Conservation (phyloP, 176 grass and related monocot species). For the Oryza australiensis region DNA sequence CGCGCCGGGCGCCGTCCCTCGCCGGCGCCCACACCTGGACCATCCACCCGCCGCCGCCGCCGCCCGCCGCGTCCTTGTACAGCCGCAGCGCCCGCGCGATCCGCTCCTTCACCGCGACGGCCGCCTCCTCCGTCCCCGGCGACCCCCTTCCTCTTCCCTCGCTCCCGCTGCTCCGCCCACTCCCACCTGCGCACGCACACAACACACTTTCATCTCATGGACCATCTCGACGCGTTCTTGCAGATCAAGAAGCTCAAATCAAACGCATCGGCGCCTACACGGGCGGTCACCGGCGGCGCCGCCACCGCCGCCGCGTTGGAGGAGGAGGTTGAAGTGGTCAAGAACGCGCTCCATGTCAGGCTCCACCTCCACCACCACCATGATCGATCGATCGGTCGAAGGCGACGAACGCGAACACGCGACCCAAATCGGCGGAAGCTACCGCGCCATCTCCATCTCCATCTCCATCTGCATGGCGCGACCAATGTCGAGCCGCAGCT, state of each 20-base stretch:
- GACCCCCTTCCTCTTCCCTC: not conserved
- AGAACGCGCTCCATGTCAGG: slow-evolving; percentile 23
- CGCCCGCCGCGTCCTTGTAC: slow-evolving; percentile 59
- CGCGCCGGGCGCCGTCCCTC: slow-evolving; percentile 56
- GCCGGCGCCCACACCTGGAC: slow-evolving; percentile 91
- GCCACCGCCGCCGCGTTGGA: not conserved
- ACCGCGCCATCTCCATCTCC: not conserved
- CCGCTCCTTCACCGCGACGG: slow-evolving; percentile 59
- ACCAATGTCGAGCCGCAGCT: slow-evolving; percentile 59
- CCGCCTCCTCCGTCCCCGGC: not conserved
- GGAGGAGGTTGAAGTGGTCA: slow-evolving; percentile 27
- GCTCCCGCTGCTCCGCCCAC: not conserved
- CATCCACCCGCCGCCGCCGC: slow-evolving; percentile 18
- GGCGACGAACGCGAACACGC: no score
- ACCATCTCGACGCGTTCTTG: not conserved
- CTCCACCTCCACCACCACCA: slow-evolving; percentile 39
- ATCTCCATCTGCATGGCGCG: not conserved
- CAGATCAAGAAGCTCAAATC: not conserved
- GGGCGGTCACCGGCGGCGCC: not conserved
- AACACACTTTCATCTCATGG: not conserved
- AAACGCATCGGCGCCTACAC: not conserved
- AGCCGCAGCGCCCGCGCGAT: slow-evolving; percentile 78
- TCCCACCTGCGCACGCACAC: slow-evolving; percentile 1
- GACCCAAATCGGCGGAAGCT: not conserved
- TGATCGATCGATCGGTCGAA: no score